Base-by-base conservation (phyloP, 768 basidiomycete genomes). In the Pulveroboletus sp. region DNA sequence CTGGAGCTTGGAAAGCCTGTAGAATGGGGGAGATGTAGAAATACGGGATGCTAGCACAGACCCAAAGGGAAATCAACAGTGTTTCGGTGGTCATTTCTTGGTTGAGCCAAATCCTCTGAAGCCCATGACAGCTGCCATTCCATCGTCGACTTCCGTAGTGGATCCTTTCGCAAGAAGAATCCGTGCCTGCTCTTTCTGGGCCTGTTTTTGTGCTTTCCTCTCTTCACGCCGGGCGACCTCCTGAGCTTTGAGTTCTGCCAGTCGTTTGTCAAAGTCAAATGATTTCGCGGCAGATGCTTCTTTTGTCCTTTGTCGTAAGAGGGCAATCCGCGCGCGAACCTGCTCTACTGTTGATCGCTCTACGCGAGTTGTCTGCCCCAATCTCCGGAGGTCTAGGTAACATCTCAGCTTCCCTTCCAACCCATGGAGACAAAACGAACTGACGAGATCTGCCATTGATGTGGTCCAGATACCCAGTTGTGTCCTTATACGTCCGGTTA, bases 301-400 rank as follows among this genome's bases (percentile, higher is more conserved):
- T 54, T 84, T 86, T 2, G 94, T 94, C 68, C 84, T 85, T 67
- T 90, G 93, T 12, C 95, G 84, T 28, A 99, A 73, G 33, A 79
- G 73, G 0, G 90, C 89, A 69, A 99, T 98, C 52, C 89, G 84
- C 6, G 85, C 85, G 39, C 92, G 89, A 46, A 99, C 96, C 71
- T 99, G 92, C 56, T 85, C 84, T 15, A 98, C 71, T 0, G 94
- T 94, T 2, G 96, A 97, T 15, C 93, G 81, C 60, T 84, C 85
- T 47, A 96, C 76, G 47, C 85, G 86, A 17, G 95, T 99, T 2
- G 92, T 92, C 72, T 98, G 96, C n/a, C 96, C 96, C n/a, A 98
- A 60, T 24, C 76, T 80, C 37, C 93, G 85, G 44, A 99, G 76
- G 76, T 99, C 96, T 98, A 65, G 6, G 32, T 39, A 2, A 43